Evolutionary conservation across 2,329 filamentous ascomycete genomes (phyloP).

Genomic region (Amphichorda felina): DNA sequence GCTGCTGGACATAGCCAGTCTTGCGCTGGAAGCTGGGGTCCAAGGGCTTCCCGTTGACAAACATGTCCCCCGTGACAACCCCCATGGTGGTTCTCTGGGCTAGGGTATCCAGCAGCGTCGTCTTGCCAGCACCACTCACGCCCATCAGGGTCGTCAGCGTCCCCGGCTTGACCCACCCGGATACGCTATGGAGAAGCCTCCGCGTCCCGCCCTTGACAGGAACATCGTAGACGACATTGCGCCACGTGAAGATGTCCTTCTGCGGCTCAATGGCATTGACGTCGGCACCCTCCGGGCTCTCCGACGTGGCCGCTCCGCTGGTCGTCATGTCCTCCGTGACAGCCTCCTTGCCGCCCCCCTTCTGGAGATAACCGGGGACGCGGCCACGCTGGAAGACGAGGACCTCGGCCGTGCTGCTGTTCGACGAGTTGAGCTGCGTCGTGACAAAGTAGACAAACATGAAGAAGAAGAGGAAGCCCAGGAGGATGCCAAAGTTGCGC

Average conservation of each 20-base stretch:
- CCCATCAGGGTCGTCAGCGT: constrained; percentile 73
- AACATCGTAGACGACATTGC: constrained; percentile 41
- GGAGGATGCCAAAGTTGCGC: constrained; percentile 58
- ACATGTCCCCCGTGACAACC: constrained; percentile 53
- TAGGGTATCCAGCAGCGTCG: constrained; percentile 28
- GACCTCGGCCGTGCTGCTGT: constrained; percentile 50
- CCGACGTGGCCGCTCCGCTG: neutral
- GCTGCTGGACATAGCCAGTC: constrained; percentile 57
- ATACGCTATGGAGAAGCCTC: constrained; percentile 66
- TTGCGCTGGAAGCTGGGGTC: constrained; percentile 50
- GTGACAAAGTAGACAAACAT: constrained; percentile 50
- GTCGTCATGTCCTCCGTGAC: constrained; percentile 18
- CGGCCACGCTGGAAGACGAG: constrained; percentile 53
- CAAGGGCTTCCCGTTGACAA: constrained; percentile 47
- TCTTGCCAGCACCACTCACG: constrained; percentile 36
- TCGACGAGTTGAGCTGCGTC: constrained; percentile 53
- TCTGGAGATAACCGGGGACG: constrained; percentile 27
- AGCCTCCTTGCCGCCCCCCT: constrained; percentile 11
- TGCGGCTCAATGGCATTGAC: constrained; percentile 25
- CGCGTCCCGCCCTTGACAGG: constrained; percentile 63
- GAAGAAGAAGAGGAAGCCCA: constrained; percentile 54
- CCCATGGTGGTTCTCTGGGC: constrained; percentile 44
- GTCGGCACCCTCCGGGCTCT: constrained; percentile 4
- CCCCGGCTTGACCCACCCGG: constrained; percentile 84
- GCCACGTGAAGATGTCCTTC: constrained; percentile 63